Evolutionary conservation across 805 yeast genomes (phyloP), one percentile per base, ranked within the genome.

Genomic region (Candida andamanensis): DNA sequence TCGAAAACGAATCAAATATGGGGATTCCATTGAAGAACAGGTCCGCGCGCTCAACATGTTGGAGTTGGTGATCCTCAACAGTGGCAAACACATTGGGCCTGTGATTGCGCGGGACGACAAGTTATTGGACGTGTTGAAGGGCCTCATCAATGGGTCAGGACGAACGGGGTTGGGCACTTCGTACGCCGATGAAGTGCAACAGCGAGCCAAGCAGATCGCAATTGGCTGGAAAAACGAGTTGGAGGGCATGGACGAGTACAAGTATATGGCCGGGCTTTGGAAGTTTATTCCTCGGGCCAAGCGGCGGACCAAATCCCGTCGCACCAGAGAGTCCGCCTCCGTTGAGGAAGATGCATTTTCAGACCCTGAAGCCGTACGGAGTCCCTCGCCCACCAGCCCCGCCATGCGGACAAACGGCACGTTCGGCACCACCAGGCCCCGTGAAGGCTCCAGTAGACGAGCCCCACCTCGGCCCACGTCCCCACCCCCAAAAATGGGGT

Each of bases 1-100:
- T 15, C 72, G 98, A 30, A 92, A 92, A 66, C 78, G 79, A 48
- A 61, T 92, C 50, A 92, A 94, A 59, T 83, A 90, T 50, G 97
- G 97, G n/a, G 52, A 50, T 14, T 49, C 67, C 2, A 51, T 58
- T 4, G 57, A 62, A 13, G 81, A 80, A 42, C 95, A 85, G 52
- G 46, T 72, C 32, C 73, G 84, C 28, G 83, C 95, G 0, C 54
- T 87, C 40, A 46, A 46, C 31, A 41, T 64, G 15, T 51, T 66
- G 34, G 71, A 63, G 41, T 45, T 65, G 28, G 36, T 65, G 36
- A 50, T 64, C 11, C 49, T 63, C 38, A 65, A 65, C 48, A 59
- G 80, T 49, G 71, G 69, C 50, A 37, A 50, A 37, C 47, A 54
- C 35, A 48, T 63, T 53, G 66, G 63, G 9, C 52, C 58, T 3